Percentiles rank a stretch among this genome's conserved stretches.
phyloP scores from a whole-genome alignment of 2,329 filamentous ascomycete species.

The Aspergillus oerlinghausenensis region DNA sequence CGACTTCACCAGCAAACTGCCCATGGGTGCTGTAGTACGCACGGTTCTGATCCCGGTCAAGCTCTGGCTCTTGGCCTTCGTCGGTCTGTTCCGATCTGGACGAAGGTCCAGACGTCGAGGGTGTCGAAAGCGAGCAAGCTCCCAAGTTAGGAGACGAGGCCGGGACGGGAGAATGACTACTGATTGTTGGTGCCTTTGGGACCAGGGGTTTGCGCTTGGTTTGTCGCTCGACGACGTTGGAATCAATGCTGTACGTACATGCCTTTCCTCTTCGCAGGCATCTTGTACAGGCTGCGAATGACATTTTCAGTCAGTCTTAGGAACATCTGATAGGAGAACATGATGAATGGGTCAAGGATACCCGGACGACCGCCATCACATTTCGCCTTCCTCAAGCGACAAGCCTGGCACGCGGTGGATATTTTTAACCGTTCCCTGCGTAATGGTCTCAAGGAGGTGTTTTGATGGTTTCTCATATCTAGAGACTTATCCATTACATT shows the following conservation, averaged over 20 bases:
- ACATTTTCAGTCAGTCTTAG: background rate
- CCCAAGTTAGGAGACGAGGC: background rate
- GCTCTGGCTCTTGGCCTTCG: background rate
- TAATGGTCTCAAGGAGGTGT: background rate
- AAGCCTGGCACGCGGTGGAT: slow-evolving; percentile 14
- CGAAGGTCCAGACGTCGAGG: background rate
- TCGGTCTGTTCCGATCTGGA: background rate
- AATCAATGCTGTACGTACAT: slow-evolving; percentile 10
- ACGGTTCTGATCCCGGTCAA: background rate
- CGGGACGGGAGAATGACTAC: background rate
- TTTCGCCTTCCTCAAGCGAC: slow-evolving; percentile 16
- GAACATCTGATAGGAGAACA: too few relatives aligned
- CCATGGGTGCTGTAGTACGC: slow-evolving; percentile 13
- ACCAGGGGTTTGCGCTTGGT: background rate
- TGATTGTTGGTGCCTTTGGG: background rate
- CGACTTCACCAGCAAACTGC: slow-evolving; percentile 12
- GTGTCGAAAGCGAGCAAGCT: background rate
- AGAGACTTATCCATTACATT: too few relatives aligned
- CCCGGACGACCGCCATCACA: slow-evolving; percentile 15
- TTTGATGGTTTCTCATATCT: too few relatives aligned
- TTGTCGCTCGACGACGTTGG: background rate
- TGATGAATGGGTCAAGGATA: background rate
- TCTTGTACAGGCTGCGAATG: slow-evolving; percentile 6
- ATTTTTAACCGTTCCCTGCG: slow-evolving; percentile 13
- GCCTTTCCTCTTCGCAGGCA: slow-evolving; percentile 7